phyloP scores from a whole-genome alignment of 306 rosid genomes.

The Cicer judaicum region DNA sequence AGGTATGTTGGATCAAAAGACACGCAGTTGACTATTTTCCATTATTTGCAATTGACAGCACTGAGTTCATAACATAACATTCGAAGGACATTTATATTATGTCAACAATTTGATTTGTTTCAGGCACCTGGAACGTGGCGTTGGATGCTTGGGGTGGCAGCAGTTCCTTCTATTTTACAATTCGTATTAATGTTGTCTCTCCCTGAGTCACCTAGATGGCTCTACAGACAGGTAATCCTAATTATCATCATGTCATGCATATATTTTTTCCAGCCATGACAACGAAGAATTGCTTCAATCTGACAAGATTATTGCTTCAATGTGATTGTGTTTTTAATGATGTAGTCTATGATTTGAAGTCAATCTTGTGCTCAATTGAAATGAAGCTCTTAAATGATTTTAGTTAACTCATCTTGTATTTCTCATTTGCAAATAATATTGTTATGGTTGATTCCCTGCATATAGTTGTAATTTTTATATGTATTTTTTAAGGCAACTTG shows the following conservation, averaged over 20 bases:
- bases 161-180: conserved; percentile 69
- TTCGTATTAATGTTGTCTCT: conserved; percentile 71
- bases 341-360: background rate
- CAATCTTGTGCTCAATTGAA: background rate
- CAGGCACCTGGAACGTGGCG: conserved; percentile 85
- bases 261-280: background rate
- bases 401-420: too few species aligned
- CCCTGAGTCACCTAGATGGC: conserved; percentile 93
- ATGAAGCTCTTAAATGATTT: too few species aligned
- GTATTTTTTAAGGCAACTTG: too few species aligned
- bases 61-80: conserved; percentile 1
- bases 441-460: too few species aligned
- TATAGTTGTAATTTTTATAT: too few species aligned
- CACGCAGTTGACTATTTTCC: background rate
- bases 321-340: background rate
- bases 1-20: conserved; percentile 42
- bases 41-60: too few species aligned
- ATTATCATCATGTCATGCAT: background rate
- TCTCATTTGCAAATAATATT: too few species aligned
- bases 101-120: conserved; percentile 29
- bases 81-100: background rate
- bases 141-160: conserved; percentile 90
- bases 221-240: conserved; percentile 66
- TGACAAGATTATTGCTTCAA: background rate
- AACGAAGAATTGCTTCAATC: background rate